phyloP scores from a whole-genome alignment of 805 yeast genomes.

The Lipomyces japonicus region DNA sequence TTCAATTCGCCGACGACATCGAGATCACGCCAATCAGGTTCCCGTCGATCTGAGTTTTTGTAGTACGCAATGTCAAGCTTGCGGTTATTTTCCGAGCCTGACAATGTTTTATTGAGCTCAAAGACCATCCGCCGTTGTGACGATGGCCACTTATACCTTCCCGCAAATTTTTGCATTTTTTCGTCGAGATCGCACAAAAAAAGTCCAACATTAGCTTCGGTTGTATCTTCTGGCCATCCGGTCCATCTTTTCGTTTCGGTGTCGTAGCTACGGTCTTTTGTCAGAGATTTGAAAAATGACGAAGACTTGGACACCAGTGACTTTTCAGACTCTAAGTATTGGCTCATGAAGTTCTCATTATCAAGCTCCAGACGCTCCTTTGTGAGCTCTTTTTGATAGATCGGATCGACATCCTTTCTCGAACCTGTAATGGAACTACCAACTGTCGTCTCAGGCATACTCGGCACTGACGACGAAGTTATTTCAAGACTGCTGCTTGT shows the following conservation, averaged over 20 bases:
- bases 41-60: background rate
- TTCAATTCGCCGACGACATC: background rate
- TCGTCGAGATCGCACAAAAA: background rate
- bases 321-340: too few species aligned
- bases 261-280: background rate
- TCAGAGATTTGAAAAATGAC: background rate
- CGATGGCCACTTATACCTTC: background rate
- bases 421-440: too few species aligned
- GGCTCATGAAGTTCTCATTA: too few species aligned
- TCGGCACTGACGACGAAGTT: too few species aligned
- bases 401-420: too few species aligned
- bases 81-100: background rate
- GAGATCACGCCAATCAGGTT: background rate
- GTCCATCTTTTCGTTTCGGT: background rate
- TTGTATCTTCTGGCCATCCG: background rate
- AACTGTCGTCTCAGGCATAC: too few species aligned
- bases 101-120: background rate
- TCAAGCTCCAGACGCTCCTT: too few species aligned
- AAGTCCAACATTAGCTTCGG: background rate
- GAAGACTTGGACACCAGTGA: slow-evolving; percentile 2
- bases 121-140: background rate
- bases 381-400: too few species aligned
- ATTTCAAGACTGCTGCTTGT: too few species aligned
- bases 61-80: background rate
- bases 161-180: background rate